These are phyloP conservation scores for Diaporthe capsici DNA, from an alignment of 2,329 filamentous ascomycete species.

Conservation along the genomic window DNA sequence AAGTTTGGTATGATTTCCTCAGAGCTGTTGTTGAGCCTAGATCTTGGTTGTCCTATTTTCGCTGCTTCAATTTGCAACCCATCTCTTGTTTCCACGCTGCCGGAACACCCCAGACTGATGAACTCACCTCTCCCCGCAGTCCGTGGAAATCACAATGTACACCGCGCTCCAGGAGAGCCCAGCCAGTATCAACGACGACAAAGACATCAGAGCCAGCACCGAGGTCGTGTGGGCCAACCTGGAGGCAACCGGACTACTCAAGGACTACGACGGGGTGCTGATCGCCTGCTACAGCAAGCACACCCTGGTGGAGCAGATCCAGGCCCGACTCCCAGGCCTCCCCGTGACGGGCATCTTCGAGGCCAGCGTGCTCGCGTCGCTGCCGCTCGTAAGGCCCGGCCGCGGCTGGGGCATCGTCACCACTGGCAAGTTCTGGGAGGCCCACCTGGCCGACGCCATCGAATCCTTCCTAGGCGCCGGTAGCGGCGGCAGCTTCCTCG, in stretches of 20 bases:
- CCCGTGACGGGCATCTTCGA: slow-evolving; percentile 89
- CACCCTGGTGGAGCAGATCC: slow-evolving; percentile 76
- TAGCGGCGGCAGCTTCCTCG: slow-evolving; percentile 70
- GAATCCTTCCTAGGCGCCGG: slow-evolving; percentile 71
- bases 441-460: slow-evolving; percentile 77
- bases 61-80: neutral
- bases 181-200: slow-evolving; percentile 82
- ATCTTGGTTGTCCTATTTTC: neutral
- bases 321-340: slow-evolving; percentile 48
- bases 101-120: slow-evolving; percentile 1
- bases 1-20: neutral
- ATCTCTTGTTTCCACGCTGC: neutral
- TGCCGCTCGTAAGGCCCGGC: slow-evolving; percentile 65
- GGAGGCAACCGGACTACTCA: slow-evolving; percentile 52
- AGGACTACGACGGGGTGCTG: slow-evolving; percentile 80
- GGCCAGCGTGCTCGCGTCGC: slow-evolving; percentile 77
- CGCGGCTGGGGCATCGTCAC: slow-evolving; percentile 85
- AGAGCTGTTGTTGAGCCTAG: neutral
- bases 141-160: slow-evolving; percentile 70
- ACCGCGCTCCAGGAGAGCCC: slow-evolving; percentile 75
- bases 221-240: slow-evolving; percentile 72
- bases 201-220: slow-evolving; percentile 76
- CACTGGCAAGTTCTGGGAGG: slow-evolving; percentile 88
- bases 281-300: slow-evolving; percentile 93
- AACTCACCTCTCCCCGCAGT: slow-evolving; percentile 51